These are phyloP conservation scores for Flaveria ramosissima DNA, from an alignment of 129 eudicot genomes.

Conservation along the genomic window DNA sequence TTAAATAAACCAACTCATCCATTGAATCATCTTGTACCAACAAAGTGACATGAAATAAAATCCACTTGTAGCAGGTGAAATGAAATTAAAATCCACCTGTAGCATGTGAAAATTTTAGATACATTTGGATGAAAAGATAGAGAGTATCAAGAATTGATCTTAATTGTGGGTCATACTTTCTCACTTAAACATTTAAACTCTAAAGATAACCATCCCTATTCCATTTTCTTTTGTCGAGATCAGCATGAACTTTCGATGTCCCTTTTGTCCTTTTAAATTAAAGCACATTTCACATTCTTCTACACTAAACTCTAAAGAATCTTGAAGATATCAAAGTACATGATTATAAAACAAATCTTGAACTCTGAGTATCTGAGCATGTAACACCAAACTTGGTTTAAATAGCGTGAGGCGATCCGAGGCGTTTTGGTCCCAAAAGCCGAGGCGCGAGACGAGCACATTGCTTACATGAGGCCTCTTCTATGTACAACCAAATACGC, in stretches of 20 bases:
- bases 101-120: neutral
- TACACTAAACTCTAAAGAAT: neutral
- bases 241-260: neutral
- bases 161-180: too few relatives aligned
- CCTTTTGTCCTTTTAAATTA: neutral
- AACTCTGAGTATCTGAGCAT: neutral
- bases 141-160: neutral
- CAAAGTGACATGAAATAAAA: slow-evolving; percentile 10
- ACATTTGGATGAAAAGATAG: slow-evolving; percentile 5
- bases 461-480: too few relatives aligned
- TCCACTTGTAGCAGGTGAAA: slow-evolving; percentile 27
- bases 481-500: too few relatives aligned
- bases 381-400: neutral
- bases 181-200: too few relatives aligned
- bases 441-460: too few relatives aligned
- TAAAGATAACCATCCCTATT: neutral
- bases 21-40: slow-evolving; percentile 28
- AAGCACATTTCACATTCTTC: slow-evolving; percentile 11
- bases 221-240: neutral
- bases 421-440: too few relatives aligned
- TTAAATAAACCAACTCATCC: slow-evolving; percentile 17
- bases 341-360: neutral
- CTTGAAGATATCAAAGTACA: neutral
- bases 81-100: too few relatives aligned
- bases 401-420: too few relatives aligned